These are phyloP conservation scores for Lycium barbarum DNA, from an alignment of 257 asterid species.

Conservation along the genomic window DNA sequence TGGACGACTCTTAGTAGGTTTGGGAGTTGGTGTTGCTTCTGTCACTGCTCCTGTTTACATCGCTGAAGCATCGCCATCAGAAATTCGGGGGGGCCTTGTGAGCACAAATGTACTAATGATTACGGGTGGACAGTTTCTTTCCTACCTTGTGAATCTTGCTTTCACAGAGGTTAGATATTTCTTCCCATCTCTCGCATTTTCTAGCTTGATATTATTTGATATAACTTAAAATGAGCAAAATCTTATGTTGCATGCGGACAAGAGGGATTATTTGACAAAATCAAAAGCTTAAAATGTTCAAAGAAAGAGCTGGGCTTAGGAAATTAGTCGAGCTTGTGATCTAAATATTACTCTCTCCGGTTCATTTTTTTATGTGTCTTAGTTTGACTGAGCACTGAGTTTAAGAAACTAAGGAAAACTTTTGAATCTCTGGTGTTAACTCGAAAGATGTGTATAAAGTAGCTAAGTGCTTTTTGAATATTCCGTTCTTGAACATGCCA, in stretches of 20 bases:
- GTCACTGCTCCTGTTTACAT: slow-evolving; percentile 97
- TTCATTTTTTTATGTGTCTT: neutral
- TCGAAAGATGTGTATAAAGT: neutral
- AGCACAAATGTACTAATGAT: slow-evolving; percentile 97
- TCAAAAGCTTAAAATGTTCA: slow-evolving; percentile 9
- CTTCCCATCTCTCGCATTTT: slow-evolving; percentile 17
- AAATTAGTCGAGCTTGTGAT: neutral
- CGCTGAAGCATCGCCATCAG: slow-evolving; percentile 94
- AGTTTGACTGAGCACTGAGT: neutral
- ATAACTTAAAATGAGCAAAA: neutral
- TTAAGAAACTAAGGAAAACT: neutral
- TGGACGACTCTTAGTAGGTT: slow-evolving; percentile 83
- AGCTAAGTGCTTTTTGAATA: neutral
- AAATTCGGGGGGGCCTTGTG: slow-evolving; percentile 94
- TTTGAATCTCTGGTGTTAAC: neutral
- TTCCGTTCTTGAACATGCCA: neutral
- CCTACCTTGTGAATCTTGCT: slow-evolving; percentile 95
- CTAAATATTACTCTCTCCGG: neutral
- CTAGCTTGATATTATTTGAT: neutral
- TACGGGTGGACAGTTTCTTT: slow-evolving; percentile 95
- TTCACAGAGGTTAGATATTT: slow-evolving; percentile 83
- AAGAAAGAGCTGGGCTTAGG: neutral
- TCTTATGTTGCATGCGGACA: neutral
- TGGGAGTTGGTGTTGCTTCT: slow-evolving; percentile 96
- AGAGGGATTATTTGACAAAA: neutral